Percentiles rank a stretch among this genome's conserved stretches.
Evolutionary conservation across 139 green algal species (phyloP).

Genomic region (Chlamydomonas eustigma): DNA sequence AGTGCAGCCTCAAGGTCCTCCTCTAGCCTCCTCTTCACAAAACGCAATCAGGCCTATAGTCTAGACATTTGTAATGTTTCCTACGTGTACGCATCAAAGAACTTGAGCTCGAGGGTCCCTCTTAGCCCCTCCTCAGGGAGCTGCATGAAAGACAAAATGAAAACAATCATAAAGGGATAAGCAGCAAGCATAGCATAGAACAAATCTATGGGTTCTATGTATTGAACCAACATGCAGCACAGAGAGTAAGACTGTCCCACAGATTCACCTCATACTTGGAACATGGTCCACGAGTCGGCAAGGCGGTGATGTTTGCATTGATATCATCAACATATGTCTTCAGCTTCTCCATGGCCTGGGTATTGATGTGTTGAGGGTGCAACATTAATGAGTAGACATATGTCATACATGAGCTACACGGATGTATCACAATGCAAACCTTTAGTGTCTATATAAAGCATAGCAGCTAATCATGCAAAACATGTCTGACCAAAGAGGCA

Average conservation of each 20-base stretch:
- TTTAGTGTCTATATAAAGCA: not conserved
- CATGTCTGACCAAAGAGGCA: not conserved
- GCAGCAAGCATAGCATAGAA: slow-evolving; percentile 6
- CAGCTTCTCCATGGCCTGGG: slow-evolving; percentile 50
- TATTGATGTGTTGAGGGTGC: not conserved
- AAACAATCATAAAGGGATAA: not conserved
- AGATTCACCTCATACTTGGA: slow-evolving; percentile 35
- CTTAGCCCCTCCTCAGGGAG: slow-evolving; percentile 37
- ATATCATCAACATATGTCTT: slow-evolving; percentile 59
- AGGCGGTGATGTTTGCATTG: slow-evolving; percentile 41
- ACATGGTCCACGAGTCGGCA: slow-evolving; percentile 48
- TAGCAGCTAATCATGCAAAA: no score
- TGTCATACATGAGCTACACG: no score
- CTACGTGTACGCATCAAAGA: slow-evolving; percentile 48
- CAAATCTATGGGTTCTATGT: not conserved
- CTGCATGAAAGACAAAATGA: slow-evolving; percentile 7
- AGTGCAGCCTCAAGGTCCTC: no score
- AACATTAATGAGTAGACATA: not conserved
- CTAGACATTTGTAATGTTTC: no score
- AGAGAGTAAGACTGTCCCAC: not conserved
- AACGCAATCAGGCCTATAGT: no score
- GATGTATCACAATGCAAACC: not conserved
- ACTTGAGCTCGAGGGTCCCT: slow-evolving; percentile 50
- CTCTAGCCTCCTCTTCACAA: no score
- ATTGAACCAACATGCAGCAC: not conserved